Evolutionary conservation across 1,284 basidiomycete genomes (phyloP), one percentile per base, ranked within the genome.

Genomic region (Moesziomyces sp.): DNA sequence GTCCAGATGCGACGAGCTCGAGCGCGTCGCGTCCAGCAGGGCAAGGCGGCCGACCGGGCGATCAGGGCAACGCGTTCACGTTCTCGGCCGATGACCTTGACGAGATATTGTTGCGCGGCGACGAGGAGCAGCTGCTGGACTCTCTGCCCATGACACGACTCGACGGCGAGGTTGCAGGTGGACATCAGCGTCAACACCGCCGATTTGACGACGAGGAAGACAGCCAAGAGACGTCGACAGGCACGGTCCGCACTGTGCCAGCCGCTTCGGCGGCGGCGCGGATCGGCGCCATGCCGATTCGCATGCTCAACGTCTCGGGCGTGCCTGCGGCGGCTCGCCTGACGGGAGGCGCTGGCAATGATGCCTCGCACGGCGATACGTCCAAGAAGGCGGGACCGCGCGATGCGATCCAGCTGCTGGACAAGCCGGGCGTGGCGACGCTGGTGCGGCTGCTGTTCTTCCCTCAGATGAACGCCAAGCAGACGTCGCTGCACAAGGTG

Each of bases 361-460:
- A 51, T 2, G 24, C 33, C 21, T 52, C 33, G 33, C 28, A 30
- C 6, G 44, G 35, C 13, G 58, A 59, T 33, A 16, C 49, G 9
- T 23, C 55, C n/a, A 66, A 51, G 47, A 63, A 61, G 35, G 46
- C 53, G 5, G 55, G 46, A 2, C 57, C 65, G 23, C 70, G 82
- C 18, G 96, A 99, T 77, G 93, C 95, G 2, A 93, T 98, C 28
- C 93, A 95, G 80, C 88, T 99, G 3, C 88, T 99, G 40, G 97
- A 99, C 84, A 96, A 93, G 82, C 86, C 89, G 19, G 93, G 94
- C 7, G 89, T 99, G 50, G 92, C 95, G 1, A 91, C 93, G 23
- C 89, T 99, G 8, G 90, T 98, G 35, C 91, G 96, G 35, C 88
- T 99, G 9, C 89, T 99, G 21, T 99, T 98, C 88, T 97, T 95